These are phyloP conservation scores for Paramyrothecium sp. DNA, from an alignment of 2,329 filamentous ascomycete genomes.

Conservation along the genomic window DNA sequence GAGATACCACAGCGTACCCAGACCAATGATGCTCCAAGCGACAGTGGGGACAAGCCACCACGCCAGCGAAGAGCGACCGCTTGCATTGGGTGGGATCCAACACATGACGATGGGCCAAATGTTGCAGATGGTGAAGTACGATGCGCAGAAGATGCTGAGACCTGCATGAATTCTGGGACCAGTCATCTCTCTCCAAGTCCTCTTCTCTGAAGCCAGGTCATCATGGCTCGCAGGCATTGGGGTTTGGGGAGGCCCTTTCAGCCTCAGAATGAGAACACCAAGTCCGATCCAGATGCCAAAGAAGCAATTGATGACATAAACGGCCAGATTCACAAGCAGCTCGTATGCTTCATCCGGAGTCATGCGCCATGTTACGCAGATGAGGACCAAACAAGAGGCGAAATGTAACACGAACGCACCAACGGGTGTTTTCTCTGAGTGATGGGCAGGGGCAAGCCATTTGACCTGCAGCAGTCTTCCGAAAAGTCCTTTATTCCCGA, in stretches of 20 bases:
- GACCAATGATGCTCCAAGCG: constrained; percentile 25
- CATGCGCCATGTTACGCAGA: constrained; percentile 29
- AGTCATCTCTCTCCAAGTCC: constrained; percentile 28
- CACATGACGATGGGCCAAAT: constrained; percentile 28
- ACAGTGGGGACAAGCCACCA: constrained; percentile 31
- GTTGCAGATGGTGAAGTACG: constrained; percentile 27
- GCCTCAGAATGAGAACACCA: constrained; percentile 32
- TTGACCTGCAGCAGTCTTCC: constrained; percentile 18
- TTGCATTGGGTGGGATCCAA: constrained; percentile 25
- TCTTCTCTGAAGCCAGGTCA: constrained; percentile 1
- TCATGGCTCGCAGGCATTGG: constrained; percentile 7
- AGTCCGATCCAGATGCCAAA: constrained; percentile 30
- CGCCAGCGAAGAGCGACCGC: constrained; percentile 3
- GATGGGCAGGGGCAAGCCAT: constrained; percentile 31
- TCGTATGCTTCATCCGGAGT: constrained; percentile 22
- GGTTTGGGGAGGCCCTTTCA: constrained; percentile 21
- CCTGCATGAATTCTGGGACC: constrained; percentile 25
- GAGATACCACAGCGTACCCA: constrained; percentile 28
- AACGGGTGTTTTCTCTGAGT: constrained; percentile 33
- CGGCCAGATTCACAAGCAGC: constrained; percentile 27
- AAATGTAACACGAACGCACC: constrained; percentile 33
- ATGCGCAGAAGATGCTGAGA: constrained; percentile 27
- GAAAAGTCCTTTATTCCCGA: constrained; percentile 26
- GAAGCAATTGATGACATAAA: constrained; percentile 32
- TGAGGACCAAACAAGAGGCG: constrained; percentile 28